Conservation (phyloP, 2,329 filamentous ascomycete genomes). For the Xylariaceae sp. region DNA sequence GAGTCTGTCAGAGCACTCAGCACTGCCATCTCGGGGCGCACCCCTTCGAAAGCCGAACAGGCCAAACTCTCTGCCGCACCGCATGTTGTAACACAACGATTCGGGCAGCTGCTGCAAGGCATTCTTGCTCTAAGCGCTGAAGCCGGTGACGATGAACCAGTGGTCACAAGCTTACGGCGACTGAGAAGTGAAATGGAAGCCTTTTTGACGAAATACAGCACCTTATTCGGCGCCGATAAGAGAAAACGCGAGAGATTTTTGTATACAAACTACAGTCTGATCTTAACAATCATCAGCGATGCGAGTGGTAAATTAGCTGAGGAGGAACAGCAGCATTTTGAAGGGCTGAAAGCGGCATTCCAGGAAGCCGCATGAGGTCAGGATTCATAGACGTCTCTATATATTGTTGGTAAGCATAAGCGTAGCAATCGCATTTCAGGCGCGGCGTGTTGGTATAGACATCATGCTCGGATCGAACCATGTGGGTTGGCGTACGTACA, state of each 20-base stretch:
- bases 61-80: slow-evolving; percentile 72
- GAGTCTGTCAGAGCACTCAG: slow-evolving; percentile 71
- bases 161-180: slow-evolving; percentile 73
- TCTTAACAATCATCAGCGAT: slow-evolving; percentile 88
- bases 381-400: too few relatives aligned
- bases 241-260: slow-evolving; percentile 83
- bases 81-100: slow-evolving; percentile 89
- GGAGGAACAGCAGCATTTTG: slow-evolving; percentile 75
- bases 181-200: slow-evolving; percentile 78
- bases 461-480: too few relatives aligned
- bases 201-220: slow-evolving; percentile 74
- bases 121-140: slow-evolving; percentile 82
- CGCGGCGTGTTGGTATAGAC: too few relatives aligned
- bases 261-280: slow-evolving; percentile 92
- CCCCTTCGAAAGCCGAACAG: slow-evolving; percentile 46
- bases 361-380: slow-evolving; percentile 40
- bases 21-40: slow-evolving; percentile 47
- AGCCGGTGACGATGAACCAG: slow-evolving; percentile 89
- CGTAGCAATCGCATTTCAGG: too few relatives aligned
- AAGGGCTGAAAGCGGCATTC: slow-evolving; percentile 57
- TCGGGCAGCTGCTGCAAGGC: slow-evolving; percentile 85
- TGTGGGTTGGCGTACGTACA: too few relatives aligned
- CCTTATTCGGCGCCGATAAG: slow-evolving; percentile 66
- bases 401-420: too few relatives aligned
- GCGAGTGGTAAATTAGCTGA: slow-evolving; percentile 66